Evolutionary conservation across 2,329 filamentous ascomycete genomes (phyloP), one percentile per base, ranked within the genome.

Genomic region (Paecilomyces niveus): DNA sequence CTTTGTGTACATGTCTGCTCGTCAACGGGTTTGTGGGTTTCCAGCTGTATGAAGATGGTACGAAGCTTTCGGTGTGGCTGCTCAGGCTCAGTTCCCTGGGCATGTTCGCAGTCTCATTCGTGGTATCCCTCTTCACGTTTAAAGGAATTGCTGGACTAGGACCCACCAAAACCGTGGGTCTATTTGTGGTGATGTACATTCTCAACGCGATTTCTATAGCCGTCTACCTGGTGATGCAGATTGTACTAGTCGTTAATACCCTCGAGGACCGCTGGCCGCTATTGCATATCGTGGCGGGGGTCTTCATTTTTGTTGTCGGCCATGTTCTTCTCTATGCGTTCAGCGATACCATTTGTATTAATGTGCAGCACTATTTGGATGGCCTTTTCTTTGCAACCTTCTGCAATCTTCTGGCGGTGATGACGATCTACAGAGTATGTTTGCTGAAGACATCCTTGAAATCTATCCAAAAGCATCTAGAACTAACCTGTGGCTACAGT

Each of bases 11-110:
- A 26, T 95, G 89, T 72, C 81, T 99, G 58, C 80, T 97, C 67
- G 92, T 99, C 80, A 97, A 97, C 74, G 94, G 94, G 51, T 99
- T 99, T 70, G 93, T 99, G 57, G 94, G 94, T 33, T 99, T 99
- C 76, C 94, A 97, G 76, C 81, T 99, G 11, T 99, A 99, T 74
- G 94, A 99, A 76, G 94, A 99, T 69, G 94, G 94, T 55, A 99
- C 94, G 1, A 88, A 89, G 1, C 80, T 97, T 49, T 97, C 92
- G 0, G 87, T 99, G 51, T 99, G 94, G 94, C 85, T 97, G 66
- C 80, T 99, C 61, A 87, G 93, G 56, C 77, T 90, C 31, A 87
- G 85, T 71, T 96, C 90, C 1, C 76, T 89, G 15, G 84, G 81
- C 62, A 93, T 95, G 78, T 97, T 97, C 76, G 79, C 88, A 63